A percentile compares a stretch with the other conserved stretches of the same genome.
These are phyloP conservation scores for Pseudogymnoascus sp. DNA, from an alignment of 2,329 filamentous ascomycete genomes.

Conservation along the genomic window DNA sequence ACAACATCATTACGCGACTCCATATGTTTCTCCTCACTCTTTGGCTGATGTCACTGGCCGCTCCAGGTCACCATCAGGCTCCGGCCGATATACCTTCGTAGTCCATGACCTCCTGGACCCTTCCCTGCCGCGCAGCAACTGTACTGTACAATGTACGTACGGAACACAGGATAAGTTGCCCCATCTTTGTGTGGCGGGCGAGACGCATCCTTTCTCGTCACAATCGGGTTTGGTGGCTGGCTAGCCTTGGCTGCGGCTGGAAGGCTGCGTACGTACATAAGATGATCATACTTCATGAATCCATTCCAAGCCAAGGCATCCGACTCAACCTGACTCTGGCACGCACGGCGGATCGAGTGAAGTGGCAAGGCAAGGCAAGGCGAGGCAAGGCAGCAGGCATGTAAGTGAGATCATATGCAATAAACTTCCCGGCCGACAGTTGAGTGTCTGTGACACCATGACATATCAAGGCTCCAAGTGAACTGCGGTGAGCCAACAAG, in stretches of 20 bases:
- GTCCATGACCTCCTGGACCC: neutral
- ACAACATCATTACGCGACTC: conserved; percentile 5
- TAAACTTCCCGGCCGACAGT: neutral
- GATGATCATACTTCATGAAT: conserved; percentile 8
- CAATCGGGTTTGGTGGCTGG: conserved; percentile 7
- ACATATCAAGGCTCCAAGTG: conserved; percentile 5
- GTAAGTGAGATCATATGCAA: conserved; percentile 8
- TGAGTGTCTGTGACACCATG: conserved; percentile 4
- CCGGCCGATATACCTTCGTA: neutral
- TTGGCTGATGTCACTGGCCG: conserved; percentile 3
- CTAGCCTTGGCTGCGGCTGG: conserved; percentile 4
- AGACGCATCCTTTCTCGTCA: conserved; percentile 7
- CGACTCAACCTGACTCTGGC: conserved; percentile 4
- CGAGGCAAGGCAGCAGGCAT: conserved; percentile 2
- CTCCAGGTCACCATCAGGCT: conserved; percentile 2
- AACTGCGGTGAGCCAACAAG: conserved; percentile 3
- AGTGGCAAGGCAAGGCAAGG: conserved; percentile 7
- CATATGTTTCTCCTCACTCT: conserved; percentile 4
- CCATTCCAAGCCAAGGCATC: conserved; percentile 2
- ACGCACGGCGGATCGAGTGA: neutral
- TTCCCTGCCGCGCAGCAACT: neutral
- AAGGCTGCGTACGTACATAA: conserved; percentile 1
- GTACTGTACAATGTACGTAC: neutral
- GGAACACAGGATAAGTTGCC: conserved; percentile 5
- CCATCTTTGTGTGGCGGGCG: conserved; percentile 6